Conservation (phyloP, 2,329 filamentous ascomycete species). For the Monosporascus sp. region DNA sequence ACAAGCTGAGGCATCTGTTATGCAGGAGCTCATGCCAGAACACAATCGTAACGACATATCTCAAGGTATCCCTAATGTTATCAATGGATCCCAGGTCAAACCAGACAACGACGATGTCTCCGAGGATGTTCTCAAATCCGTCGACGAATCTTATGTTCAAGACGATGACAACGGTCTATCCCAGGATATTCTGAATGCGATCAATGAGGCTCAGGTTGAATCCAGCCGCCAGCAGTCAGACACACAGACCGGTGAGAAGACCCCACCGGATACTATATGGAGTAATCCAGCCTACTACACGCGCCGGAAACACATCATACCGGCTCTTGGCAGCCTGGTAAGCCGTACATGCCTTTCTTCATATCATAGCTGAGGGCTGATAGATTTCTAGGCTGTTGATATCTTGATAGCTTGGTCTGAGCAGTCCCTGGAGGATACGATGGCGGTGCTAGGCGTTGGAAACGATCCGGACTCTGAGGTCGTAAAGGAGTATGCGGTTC, state of each 20-base stretch:
- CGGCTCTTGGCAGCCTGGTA: constrained; percentile 25
- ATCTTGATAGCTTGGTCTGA: constrained; percentile 28
- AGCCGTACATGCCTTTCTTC: constrained; percentile 5
- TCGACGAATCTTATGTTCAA: constrained; percentile 4
- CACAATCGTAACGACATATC: background rate
- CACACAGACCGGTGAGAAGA: constrained; percentile 15
- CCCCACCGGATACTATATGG: constrained; percentile 24
- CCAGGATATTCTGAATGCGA: constrained; percentile 5
- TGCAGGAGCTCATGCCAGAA: constrained; percentile 18
- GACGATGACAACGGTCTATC: background rate
- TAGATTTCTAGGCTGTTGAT: constrained; percentile 24
- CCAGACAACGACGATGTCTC: background rate
- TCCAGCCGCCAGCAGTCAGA: constrained; percentile 4
- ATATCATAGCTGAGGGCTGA: constrained; percentile 9
- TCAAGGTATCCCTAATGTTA: constrained; percentile 5
- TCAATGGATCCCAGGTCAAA: constrained; percentile 1
- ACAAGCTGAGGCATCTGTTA: constrained; percentile 23
- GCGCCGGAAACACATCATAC: constrained; percentile 27
- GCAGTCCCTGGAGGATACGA: constrained; percentile 28
- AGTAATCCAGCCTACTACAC: constrained; percentile 27
- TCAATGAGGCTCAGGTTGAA: background rate
- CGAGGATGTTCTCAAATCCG: background rate
- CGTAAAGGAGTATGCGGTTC: constrained; percentile 21
- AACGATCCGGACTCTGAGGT: constrained; percentile 24
- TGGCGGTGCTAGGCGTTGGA: constrained; percentile 19